Base-by-base conservation (phyloP, 805 yeast species). In the Zygosaccharomyces pseudorouxii region DNA sequence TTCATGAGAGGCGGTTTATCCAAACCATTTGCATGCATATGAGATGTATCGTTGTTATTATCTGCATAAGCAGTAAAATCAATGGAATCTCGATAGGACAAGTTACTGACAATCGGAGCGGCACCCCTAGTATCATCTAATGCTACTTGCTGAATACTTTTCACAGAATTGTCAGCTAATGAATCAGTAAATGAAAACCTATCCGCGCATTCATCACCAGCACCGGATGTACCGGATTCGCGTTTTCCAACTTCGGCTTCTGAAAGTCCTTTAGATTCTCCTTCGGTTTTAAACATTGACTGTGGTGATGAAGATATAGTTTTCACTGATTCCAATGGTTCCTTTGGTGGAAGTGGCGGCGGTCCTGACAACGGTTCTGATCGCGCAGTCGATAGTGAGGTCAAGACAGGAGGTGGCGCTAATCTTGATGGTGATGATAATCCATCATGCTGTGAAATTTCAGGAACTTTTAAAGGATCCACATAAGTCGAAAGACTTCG, bases 111-210 rank as follows among this genome's bases (percentile, higher is more conserved):
- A 25, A 53, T 42, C 5, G 56, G 54, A 5, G 54, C 56, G 8
- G 54, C 48, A 1, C 53, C 56, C 16, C 37, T 41, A n/a, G 48
- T 25, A 16, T 49, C 53, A 35, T 48, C 47, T 38, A 49, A 30
- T 18, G 55, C 53, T 23, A 55, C 50, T 23, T 53, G 57, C 36
- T 53, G 60, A 14, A 55, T 36, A 36, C 57, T 54, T 44, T 45
- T 50, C 10, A 53, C 54, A 6, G 62, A 55, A 10, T 50, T 50
- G 18, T 46, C 58, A 40, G 46, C 49, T 22, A 50, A 39, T 2
- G 62, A 55, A 14, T 40, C 47, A 1, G 59, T 55, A 41, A 56
- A 58, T 3, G 62, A 58, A 40, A 58, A 58, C 14, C 48, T 49
- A 28, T 55, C 59, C 18, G 49, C 45, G 11, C 41, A 46, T 10